Evolutionary conservation across 2,329 filamentous ascomycete species (phyloP), one percentile per base, ranked within the genome.

Genomic region (Xylariaceae sp.): DNA sequence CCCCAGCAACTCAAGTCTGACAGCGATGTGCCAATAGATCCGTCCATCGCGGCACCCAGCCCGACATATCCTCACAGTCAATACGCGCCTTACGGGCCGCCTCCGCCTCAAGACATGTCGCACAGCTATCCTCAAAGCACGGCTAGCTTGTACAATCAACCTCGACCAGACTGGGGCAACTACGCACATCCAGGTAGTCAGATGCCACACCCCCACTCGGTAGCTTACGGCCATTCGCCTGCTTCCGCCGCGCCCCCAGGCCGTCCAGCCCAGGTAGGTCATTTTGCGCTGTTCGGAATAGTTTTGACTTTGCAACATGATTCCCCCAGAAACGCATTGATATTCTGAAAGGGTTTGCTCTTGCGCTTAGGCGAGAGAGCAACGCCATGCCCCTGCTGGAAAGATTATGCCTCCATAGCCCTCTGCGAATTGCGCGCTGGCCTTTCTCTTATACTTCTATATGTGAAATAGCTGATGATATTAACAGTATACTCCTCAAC

Each of bases 21-120:
- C 90, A 83, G 82, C 83, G 87, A 90, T 86, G 85, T 95, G 80
- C 90, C 90, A 87, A 92, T 96, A 97, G 93, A 97, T 95, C 91
- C 92, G 69, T 95, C 91, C 73, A 96, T 97, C 72, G 89, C 91
- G 73, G 87, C 89, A 66, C 89, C 90, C 69, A 96, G 90, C 80
- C 92, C 93, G 55, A 92, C 90, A 66, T 97, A 96, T 71, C 83
- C 89, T 64, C 88, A 90, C 66, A 77, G 80, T 57, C 86, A 88
- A 70, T 95, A 96, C 73, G 93, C 91, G 63, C 90, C 92, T 34
- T 97, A 97, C 74, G 84, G 84, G 53, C 84, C 88, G 52, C 86
- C 86, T 60, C 22, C 22, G 7, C 86, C 85, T 61, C 87, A 91
- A 79, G 89, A 96, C 63, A 94, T 96, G 88, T 79, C 86, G 65